Conservation (phyloP, 2,329 filamentous ascomycete genomes). For the Eutypa lata region DNA sequence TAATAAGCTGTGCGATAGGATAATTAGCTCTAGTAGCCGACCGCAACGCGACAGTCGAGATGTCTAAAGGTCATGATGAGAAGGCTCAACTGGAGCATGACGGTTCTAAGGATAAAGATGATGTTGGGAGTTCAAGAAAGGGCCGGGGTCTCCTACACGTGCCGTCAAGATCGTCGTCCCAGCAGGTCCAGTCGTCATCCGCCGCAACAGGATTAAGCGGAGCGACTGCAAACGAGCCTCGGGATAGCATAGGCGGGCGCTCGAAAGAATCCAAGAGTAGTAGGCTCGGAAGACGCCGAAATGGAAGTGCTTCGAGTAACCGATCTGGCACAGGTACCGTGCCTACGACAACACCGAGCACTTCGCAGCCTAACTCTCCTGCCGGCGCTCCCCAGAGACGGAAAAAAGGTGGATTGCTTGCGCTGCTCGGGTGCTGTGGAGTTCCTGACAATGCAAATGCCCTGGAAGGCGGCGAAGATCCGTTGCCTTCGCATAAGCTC, state of each 20-base stretch:
- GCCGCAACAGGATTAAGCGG: slow-evolving; percentile 60
- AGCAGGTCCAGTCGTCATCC: slow-evolving; percentile 56
- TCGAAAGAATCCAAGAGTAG: slow-evolving; percentile 66
- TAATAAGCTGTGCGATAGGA: background rate
- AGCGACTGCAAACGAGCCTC: slow-evolving; percentile 54
- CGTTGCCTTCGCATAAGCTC: slow-evolving; percentile 53
- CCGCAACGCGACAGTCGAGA: slow-evolving; percentile 6
- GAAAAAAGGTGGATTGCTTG: slow-evolving; percentile 54
- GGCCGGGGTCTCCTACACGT: slow-evolving; percentile 53
- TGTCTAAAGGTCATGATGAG: slow-evolving; percentile 26
- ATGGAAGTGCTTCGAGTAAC: slow-evolving; percentile 67
- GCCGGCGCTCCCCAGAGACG: slow-evolving; percentile 44
- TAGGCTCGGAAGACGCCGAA: slow-evolving; percentile 59
- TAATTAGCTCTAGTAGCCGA: background rate
- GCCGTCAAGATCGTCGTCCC: slow-evolving; percentile 61
- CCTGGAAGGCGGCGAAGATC: slow-evolving; percentile 51
- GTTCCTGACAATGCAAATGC: slow-evolving; percentile 58
- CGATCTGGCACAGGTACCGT: slow-evolving; percentile 54
- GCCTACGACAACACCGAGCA: slow-evolving; percentile 45
- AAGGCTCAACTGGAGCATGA: slow-evolving; percentile 22
- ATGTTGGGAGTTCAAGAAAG: slow-evolving; percentile 21
- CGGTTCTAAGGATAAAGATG: slow-evolving; percentile 22
- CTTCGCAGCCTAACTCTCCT: slow-evolving; percentile 52
- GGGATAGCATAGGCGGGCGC: slow-evolving; percentile 60
- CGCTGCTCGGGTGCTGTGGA: slow-evolving; percentile 65